These are phyloP conservation scores for Colletotrichum musicola DNA, from an alignment of 2,329 filamentous ascomycete genomes.

Conservation along the genomic window DNA sequence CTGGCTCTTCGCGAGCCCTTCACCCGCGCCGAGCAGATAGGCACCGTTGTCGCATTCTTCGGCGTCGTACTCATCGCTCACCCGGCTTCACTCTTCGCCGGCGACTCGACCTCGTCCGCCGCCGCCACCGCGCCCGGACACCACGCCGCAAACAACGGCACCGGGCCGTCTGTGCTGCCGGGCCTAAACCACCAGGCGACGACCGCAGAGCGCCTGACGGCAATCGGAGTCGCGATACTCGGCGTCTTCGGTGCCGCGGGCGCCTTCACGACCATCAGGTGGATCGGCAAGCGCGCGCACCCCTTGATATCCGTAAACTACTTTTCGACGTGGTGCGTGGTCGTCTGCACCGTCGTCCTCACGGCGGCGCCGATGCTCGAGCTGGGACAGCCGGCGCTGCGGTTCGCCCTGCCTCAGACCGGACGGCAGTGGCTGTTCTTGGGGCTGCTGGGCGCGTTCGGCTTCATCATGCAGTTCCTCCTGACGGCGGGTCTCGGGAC, in stretches of 20 bases:
- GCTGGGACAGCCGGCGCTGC: slow-evolving; percentile 60
- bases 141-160: slow-evolving; percentile 33
- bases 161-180: slow-evolving; percentile 42
- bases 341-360: slow-evolving; percentile 75
- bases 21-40: slow-evolving; percentile 81
- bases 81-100: slow-evolving; percentile 69
- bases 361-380: slow-evolving; percentile 60
- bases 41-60: slow-evolving; percentile 78
- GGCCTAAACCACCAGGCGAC: slow-evolving; percentile 58
- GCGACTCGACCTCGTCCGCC: slow-evolving; percentile 40
- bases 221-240: slow-evolving; percentile 78
- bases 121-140: slow-evolving; percentile 34
- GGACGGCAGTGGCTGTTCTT: slow-evolving; percentile 75
- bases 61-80: slow-evolving; percentile 88
- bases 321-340: slow-evolving; percentile 77
- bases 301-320: slow-evolving; percentile 89
- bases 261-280: slow-evolving; percentile 81
- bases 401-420: slow-evolving; percentile 56
- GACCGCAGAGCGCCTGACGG: slow-evolving; percentile 74
- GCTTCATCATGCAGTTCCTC: slow-evolving; percentile 89
- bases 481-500: slow-evolving; percentile 81
- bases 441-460: slow-evolving; percentile 76
- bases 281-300: slow-evolving; percentile 84
- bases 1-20: slow-evolving; percentile 82
- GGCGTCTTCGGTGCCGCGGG: slow-evolving; percentile 82